These are phyloP conservation scores for Microbotryum violaceum DNA, from an alignment of 1,284 basidiomycete species.

Conservation along the genomic window DNA sequence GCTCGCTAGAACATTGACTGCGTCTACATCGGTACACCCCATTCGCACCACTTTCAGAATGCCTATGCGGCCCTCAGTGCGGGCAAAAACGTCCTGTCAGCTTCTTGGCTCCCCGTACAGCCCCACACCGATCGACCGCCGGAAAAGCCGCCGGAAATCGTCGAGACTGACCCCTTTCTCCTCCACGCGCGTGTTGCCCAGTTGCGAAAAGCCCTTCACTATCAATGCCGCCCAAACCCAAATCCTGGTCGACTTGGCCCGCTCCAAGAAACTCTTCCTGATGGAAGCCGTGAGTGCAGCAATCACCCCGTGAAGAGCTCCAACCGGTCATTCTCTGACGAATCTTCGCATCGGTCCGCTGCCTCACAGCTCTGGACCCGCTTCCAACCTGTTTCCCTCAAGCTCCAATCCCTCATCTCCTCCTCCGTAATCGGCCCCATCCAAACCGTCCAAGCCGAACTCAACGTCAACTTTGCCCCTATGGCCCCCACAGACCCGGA, in stretches of 20 bases:
- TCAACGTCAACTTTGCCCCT: conserved; percentile 29
- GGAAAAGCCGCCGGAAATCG: too few species aligned
- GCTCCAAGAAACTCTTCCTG: conserved; percentile 39
- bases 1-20: conserved; percentile 41
- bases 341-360: too few species aligned
- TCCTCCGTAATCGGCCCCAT: conserved; percentile 41
- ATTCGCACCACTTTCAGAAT: conserved; percentile 45
- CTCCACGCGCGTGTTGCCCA: too few species aligned
- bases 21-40: conserved; percentile 48
- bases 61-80: conserved; percentile 42
- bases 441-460: conserved; percentile 38
- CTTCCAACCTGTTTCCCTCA: conserved; percentile 32
- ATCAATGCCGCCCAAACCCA: conserved; percentile 45
- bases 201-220: conserved; percentile 44
- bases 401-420: conserved; percentile 39
- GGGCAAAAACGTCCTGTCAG: conserved; percentile 43
- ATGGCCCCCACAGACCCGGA: conserved; percentile 25
- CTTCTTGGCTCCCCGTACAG: background rate
- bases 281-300: conserved; percentile 40
- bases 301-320: too few species aligned
- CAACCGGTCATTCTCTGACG: background rate
- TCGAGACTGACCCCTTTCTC: too few species aligned
- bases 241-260: conserved; percentile 42
- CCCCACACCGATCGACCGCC: background rate
- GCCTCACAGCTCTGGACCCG: conserved; percentile 40